Evolutionary conservation across 805 yeast species (phyloP).

Genomic region (Myxozyma mucilagina): DNA sequence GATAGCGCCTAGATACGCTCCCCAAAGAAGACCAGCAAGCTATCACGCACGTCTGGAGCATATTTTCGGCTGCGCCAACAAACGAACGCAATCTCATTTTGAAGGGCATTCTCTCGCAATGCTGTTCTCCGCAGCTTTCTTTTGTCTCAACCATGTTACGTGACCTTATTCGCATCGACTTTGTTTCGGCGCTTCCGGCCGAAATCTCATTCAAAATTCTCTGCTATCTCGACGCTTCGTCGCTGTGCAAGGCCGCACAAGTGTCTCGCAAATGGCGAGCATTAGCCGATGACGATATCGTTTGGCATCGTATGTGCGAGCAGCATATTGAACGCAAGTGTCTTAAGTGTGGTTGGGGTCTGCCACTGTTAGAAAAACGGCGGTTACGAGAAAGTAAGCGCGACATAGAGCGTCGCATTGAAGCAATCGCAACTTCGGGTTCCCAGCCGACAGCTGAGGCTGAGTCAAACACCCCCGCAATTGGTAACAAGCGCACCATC

Average conservation of each 20-base stretch:
- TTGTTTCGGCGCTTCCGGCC: constrained; percentile 77
- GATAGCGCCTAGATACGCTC: constrained; percentile 44
- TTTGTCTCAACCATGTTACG: constrained; percentile 77
- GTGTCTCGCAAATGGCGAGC: constrained; percentile 85
- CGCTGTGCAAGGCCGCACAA: constrained; percentile 92
- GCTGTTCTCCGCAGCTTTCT: constrained; percentile 95
- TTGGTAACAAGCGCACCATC: constrained; percentile 8
- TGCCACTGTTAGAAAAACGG: constrained; percentile 87
- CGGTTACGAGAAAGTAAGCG: constrained; percentile 39
- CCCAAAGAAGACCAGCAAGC: constrained; percentile 74
- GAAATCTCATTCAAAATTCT: constrained; percentile 83
- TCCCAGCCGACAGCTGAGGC: neutral
- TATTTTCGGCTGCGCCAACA: constrained; percentile 71
- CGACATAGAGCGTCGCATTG: constrained; percentile 25
- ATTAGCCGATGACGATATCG: constrained; percentile 92
- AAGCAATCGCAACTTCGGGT: neutral
- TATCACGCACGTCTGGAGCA: constrained; percentile 79
- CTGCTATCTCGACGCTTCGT: constrained; percentile 86
- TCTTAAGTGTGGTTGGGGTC: constrained; percentile 98
- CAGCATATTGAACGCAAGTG: constrained; percentile 97
- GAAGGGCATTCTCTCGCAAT: constrained; percentile 80
- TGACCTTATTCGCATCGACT: constrained; percentile 81
- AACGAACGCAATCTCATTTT: constrained; percentile 72
- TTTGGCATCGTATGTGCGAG: constrained; percentile 98
- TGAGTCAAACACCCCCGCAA: neutral